Evolutionary conservation across 139 green algal species (phyloP), one percentile per base, ranked within the genome.

Genomic region (Microglena sp.): DNA sequence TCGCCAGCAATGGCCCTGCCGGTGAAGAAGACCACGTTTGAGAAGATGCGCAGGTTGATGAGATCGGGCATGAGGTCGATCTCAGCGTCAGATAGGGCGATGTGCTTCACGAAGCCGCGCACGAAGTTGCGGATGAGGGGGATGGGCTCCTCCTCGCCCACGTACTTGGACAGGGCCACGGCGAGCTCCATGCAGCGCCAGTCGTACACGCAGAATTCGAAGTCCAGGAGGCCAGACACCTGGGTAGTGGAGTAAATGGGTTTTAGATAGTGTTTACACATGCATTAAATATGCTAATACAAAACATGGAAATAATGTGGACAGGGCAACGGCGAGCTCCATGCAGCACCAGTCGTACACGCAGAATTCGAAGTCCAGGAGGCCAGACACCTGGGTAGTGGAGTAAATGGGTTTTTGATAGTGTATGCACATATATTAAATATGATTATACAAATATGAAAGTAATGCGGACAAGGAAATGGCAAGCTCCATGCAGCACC

Each of bases 261-360:
- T n/a, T n/a, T n/a, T n/a, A n/a, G n/a, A n/a, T n/a, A n/a, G n/a
- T n/a, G n/a, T n/a, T n/a, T n/a, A n/a, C n/a, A n/a, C n/a, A n/a
- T n/a, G n/a, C n/a, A n/a, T n/a, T n/a, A n/a, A n/a, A n/a, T n/a
- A n/a, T n/a, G n/a, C n/a, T n/a, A n/a, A n/a, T n/a, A n/a, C n/a
- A n/a, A n/a, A n/a, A n/a, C n/a, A n/a, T n/a, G n/a, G n/a, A n/a
- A n/a, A n/a, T n/a, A n/a, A n/a, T n/a, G n/a, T n/a, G n/a, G n/a
- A n/a, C n/a, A n/a, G n/a, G n/a, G n/a, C n/a, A n/a, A 82, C 78
- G 2, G 78, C 78, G 6, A 85, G 75, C 75, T 85, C 78, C 78
- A 85, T 85, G 11, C 69, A 68, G 18, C 74, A 67, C 71, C 71
- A 82, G 68, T 82, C 78, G 33, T 74, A 71, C 1, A 54, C 34